Conservation (phyloP, 164 flowering plant species). For the Liquidambar formosana region DNA sequence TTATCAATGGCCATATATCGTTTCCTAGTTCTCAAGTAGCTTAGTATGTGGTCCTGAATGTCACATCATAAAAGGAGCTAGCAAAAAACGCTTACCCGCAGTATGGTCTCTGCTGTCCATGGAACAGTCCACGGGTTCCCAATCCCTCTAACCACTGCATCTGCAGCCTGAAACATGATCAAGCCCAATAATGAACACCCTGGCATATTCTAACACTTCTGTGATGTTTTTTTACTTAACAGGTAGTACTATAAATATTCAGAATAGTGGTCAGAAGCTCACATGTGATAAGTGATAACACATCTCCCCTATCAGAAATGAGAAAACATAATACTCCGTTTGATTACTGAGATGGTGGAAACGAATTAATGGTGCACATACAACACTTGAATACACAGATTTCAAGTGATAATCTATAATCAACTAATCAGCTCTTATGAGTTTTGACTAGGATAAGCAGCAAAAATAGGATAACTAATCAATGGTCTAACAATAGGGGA, state of each 20-base stretch:
- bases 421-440: too few species aligned
- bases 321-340: neutral
- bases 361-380: neutral
- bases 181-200: slow-evolving; percentile 11
- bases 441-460: too few species aligned
- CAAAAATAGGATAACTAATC: too few species aligned
- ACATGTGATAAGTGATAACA: too few species aligned
- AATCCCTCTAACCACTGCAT: slow-evolving; percentile 40
- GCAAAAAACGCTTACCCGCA: slow-evolving; percentile 47
- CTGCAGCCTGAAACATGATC: slow-evolving; percentile 55
- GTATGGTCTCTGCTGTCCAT: slow-evolving; percentile 87
- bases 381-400: too few species aligned
- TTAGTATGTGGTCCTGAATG: neutral
- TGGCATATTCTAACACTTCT: neutral
- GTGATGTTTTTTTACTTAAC: neutral
- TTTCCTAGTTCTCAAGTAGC: neutral
- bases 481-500: too few species aligned
- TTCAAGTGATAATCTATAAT: too few species aligned
- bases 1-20: neutral
- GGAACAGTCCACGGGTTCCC: slow-evolving; percentile 88
- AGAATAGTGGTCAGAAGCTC: neutral
- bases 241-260: neutral
- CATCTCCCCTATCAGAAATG: neutral
- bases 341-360: neutral
- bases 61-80: neutral